Evolutionary conservation across 345 rosid species (phyloP).

Genomic region (Psidium guajava): DNA sequence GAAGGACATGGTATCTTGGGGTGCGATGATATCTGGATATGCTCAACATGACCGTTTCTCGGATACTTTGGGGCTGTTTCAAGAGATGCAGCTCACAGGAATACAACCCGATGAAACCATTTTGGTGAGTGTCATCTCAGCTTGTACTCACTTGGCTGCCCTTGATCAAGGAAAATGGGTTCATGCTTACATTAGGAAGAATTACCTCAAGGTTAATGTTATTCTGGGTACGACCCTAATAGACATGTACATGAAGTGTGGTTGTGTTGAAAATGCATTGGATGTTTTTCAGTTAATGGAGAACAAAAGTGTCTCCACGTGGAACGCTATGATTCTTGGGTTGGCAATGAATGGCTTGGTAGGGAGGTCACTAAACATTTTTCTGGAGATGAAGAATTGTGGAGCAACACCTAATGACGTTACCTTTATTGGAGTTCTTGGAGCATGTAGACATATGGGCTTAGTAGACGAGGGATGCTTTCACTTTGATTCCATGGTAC

Average conservation of each 20-base stretch:
- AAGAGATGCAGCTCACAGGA: slow-evolving; percentile 31
- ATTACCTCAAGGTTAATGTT: slow-evolving; percentile 24
- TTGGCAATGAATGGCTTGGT: slow-evolving; percentile 43
- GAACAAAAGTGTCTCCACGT: slow-evolving; percentile 41
- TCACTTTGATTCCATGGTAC: slow-evolving; percentile 34
- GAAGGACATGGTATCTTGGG: slow-evolving; percentile 46
- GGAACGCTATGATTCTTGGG: slow-evolving; percentile 52
- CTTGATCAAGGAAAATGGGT: slow-evolving; percentile 47
- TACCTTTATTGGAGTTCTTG: slow-evolving; percentile 42
- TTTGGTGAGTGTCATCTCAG: slow-evolving; percentile 39
- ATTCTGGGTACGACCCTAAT: slow-evolving; percentile 41
- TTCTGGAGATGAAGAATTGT: slow-evolving; percentile 32
- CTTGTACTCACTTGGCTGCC: slow-evolving; percentile 45
- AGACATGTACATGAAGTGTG: slow-evolving; percentile 57
- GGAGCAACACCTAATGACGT: slow-evolving; percentile 36
- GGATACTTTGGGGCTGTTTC: slow-evolving; percentile 34
- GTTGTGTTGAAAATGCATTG: slow-evolving; percentile 39
- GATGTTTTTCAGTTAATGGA: slow-evolving; percentile 29
- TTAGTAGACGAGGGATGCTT: slow-evolving; percentile 38
- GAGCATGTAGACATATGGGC: slow-evolving; percentile 57
- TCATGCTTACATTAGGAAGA: slow-evolving; percentile 38
- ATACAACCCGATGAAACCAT: slow-evolving; percentile 32
- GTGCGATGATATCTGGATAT: slow-evolving; percentile 44
- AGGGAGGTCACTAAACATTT: slow-evolving; percentile 29
- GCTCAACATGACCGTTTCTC: slow-evolving; percentile 27